These are phyloP conservation scores for Oryza australiensis DNA, from an alignment of 176 grass and related monocot species.

Conservation along the genomic window DNA sequence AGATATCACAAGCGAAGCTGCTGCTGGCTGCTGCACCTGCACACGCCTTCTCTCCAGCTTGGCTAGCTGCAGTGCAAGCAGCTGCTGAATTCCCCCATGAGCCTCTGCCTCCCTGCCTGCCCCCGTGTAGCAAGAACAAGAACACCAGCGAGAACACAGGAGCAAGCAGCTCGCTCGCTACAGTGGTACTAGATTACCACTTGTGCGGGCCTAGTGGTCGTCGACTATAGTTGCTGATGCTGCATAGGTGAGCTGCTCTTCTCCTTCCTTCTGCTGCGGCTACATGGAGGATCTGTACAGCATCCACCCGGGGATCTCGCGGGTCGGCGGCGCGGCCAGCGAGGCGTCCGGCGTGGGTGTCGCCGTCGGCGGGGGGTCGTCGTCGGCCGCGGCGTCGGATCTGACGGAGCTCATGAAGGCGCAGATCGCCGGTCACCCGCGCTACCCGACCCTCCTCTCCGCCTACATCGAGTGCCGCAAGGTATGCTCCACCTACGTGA, in stretches of 20 bases:
- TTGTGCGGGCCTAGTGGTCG: slow-evolving; percentile 24
- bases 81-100: slow-evolving; percentile 50
- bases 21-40: slow-evolving; percentile 14
- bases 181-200: slow-evolving; percentile 36
- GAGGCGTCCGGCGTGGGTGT: slow-evolving; percentile 23
- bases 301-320: slow-evolving; percentile 80
- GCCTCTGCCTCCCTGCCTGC: slow-evolving; percentile 25
- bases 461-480: slow-evolving; percentile 93
- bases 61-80: slow-evolving; percentile 46
- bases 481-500: slow-evolving; percentile 30
- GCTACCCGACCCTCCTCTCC: slow-evolving; percentile 71
- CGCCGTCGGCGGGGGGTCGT: neutral
- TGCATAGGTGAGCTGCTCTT: neutral
- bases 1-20: slow-evolving; percentile 41
- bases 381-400: slow-evolving; percentile 43
- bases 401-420: slow-evolving; percentile 79
- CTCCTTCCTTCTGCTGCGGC: neutral
- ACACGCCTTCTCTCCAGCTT: slow-evolving; percentile 26
- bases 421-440: slow-evolving; percentile 80
- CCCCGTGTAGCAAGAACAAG: slow-evolving; percentile 15
- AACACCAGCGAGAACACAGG: slow-evolving; percentile 19
- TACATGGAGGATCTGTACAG: slow-evolving; percentile 94
- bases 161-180: slow-evolving; percentile 39
- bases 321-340: slow-evolving; percentile 32
- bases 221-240: slow-evolving; percentile 27